A percentile compares a stretch with the other conserved stretches of the same genome.
Conservation (phyloP, 2,329 filamentous ascomycete species). For the Sclerotinia trifoliorum region DNA sequence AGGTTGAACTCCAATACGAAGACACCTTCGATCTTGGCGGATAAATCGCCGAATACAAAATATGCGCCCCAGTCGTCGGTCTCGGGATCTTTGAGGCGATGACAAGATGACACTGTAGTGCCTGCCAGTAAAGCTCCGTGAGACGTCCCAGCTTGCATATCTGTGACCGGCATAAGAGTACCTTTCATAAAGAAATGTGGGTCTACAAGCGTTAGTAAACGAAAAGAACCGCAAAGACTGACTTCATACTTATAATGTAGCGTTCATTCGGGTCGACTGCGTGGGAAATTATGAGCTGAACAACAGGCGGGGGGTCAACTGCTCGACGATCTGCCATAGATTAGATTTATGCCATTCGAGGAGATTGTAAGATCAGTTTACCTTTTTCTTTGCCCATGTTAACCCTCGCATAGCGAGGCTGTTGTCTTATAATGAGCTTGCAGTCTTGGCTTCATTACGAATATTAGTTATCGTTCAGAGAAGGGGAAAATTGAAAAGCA, state of each 20-base stretch:
- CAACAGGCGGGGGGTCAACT: constrained; percentile 81
- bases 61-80: constrained; percentile 78
- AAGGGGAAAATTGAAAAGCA: background rate
- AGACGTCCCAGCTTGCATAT: constrained; percentile 10
- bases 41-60: constrained; percentile 89
- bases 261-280: constrained; percentile 48
- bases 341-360: constrained; percentile 17
- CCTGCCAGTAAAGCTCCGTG: constrained; percentile 60
- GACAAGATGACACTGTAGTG: constrained; percentile 75
- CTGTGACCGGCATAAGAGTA: constrained; percentile 13
- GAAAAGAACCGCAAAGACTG: background rate
- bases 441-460: constrained; percentile 50
- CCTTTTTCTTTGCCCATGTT: constrained; percentile 74
- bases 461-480: constrained; percentile 35
- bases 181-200: constrained; percentile 47
- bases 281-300: constrained; percentile 60
- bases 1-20: constrained; percentile 76
- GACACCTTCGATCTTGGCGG: constrained; percentile 69
- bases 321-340: constrained; percentile 68
- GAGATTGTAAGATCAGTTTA: constrained; percentile 40
- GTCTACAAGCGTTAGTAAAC: constrained; percentile 38
- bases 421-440: constrained; percentile 60
- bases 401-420: constrained; percentile 65
- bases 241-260: constrained; percentile 56
- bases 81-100: constrained; percentile 71